Evolutionary conservation across 2,329 filamentous ascomycete species (phyloP).

Genomic region (Phialemonium atrogriseum): DNA sequence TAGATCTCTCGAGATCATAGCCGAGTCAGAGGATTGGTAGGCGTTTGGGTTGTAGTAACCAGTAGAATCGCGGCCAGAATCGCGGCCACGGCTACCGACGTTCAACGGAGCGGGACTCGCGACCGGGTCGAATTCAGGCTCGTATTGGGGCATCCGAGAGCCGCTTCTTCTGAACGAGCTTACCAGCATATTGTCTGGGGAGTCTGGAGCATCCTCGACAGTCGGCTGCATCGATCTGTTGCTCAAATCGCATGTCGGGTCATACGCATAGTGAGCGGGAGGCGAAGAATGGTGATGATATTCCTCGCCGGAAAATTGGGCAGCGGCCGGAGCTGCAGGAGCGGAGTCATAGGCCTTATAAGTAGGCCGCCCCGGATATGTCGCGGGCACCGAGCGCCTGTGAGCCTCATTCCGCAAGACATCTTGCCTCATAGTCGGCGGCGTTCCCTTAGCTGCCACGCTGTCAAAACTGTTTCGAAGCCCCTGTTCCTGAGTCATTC

Average conservation of each 20-base stretch:
- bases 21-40: too few relatives aligned
- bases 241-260: slow-evolving; percentile 36
- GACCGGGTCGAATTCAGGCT: slow-evolving; percentile 28
- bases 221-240: slow-evolving; percentile 51
- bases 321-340: slow-evolving; percentile 24
- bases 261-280: slow-evolving; percentile 42
- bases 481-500: slow-evolving; percentile 29
- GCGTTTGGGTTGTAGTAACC: neutral
- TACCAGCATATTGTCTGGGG: slow-evolving; percentile 23
- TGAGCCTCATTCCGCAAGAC: slow-evolving; percentile 50
- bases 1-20: too few relatives aligned
- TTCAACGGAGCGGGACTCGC: slow-evolving; percentile 37
- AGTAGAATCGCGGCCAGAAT: slow-evolving; percentile 17
- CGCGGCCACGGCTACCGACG: slow-evolving; percentile 27
- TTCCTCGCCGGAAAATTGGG: slow-evolving; percentile 23
- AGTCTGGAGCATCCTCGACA: slow-evolving; percentile 56
- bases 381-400: slow-evolving; percentile 35
- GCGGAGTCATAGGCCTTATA: slow-evolving; percentile 45
- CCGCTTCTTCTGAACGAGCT: slow-evolving; percentile 17
- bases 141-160: slow-evolving; percentile 15
- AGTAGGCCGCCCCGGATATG: slow-evolving; percentile 44
- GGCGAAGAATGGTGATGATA: slow-evolving; percentile 21
- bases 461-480: slow-evolving; percentile 32
- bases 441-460: slow-evolving; percentile 30
- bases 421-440: slow-evolving; percentile 47